Percentiles rank a stretch among this genome's conserved stretches.
These are phyloP conservation scores for Epichloe scottii DNA, from an alignment of 2,329 filamentous ascomycete species.

Conservation along the genomic window DNA sequence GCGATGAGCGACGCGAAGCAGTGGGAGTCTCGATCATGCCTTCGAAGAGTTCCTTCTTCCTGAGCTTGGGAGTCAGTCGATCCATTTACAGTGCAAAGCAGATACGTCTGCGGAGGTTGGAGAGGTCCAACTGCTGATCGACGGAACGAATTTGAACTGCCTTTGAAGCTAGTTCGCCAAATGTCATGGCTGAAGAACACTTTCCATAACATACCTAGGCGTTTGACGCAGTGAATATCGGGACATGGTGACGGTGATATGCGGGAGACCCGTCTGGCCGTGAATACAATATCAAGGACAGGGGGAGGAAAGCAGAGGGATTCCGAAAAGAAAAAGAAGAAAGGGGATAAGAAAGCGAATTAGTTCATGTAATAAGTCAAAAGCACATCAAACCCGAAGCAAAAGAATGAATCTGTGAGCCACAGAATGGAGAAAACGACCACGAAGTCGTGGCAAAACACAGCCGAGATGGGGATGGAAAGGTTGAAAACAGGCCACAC, in stretches of 20 bases:
- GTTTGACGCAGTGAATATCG: constrained; percentile 20
- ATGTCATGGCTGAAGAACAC: neutral
- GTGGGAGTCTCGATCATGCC: constrained; percentile 47
- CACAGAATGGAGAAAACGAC: neutral
- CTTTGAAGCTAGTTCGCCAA: neutral
- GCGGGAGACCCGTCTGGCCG: neutral
- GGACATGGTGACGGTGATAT: constrained; percentile 10
- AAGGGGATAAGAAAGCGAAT: neutral
- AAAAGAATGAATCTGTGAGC: neutral
- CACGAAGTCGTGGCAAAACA: neutral
- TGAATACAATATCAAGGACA: neutral
- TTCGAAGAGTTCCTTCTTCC: constrained; percentile 49
- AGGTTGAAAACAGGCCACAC: neutral
- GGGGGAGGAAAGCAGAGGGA: neutral
- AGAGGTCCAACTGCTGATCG: neutral
- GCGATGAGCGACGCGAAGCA: constrained; percentile 26
- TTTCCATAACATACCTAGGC: constrained; percentile 14
- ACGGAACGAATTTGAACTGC: neutral
- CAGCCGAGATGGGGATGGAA: neutral
- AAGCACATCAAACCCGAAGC: neutral
- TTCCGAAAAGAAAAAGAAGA: neutral
- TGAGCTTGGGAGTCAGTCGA: constrained; percentile 14
- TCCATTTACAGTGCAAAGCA: neutral
- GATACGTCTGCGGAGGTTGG: neutral
- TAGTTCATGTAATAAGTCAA: neutral